Evolutionary conservation across 352 stramenopile genomes (phyloP).

Genomic region (Phytophthora pinifolia): DNA sequence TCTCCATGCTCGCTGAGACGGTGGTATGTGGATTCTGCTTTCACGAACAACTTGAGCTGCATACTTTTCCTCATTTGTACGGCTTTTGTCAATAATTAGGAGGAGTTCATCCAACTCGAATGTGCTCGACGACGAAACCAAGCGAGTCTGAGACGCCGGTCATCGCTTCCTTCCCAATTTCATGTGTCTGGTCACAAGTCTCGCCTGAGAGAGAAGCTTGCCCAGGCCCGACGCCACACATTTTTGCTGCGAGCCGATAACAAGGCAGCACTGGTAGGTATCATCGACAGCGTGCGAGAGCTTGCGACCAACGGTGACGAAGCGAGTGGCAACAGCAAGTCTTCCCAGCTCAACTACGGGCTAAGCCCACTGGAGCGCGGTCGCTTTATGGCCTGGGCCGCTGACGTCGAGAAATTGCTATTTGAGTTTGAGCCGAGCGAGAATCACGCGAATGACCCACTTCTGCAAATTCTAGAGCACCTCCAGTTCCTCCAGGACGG

Average conservation of each 20-base stretch:
- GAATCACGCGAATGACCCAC: slow-evolving; percentile 42
- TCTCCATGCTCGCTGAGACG: slow-evolving; percentile 46
- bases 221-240: slow-evolving; percentile 46
- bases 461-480: slow-evolving; percentile 47
- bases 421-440: slow-evolving; percentile 51
- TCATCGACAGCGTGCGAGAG: slow-evolving; percentile 44
- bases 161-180: slow-evolving; percentile 53
- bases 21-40: slow-evolving; percentile 16
- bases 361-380: slow-evolving; percentile 58
- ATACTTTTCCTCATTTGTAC: not conserved
- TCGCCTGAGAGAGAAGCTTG: slow-evolving; percentile 44
- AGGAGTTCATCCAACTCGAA: slow-evolving; percentile 62
- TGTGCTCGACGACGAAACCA: slow-evolving; percentile 53
- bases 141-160: slow-evolving; percentile 34
- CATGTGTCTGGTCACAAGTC: slow-evolving; percentile 36
- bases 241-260: slow-evolving; percentile 61
- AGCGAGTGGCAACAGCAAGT: not conserved
- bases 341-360: slow-evolving; percentile 7
- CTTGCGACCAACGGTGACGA: slow-evolving; percentile 27
- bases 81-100: slow-evolving; percentile 28
- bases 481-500: slow-evolving; percentile 61
- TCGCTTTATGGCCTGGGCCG: slow-evolving; percentile 44
- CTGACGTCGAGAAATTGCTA: slow-evolving; percentile 38
- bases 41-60: too few species aligned
- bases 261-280: slow-evolving; percentile 37